Base-by-base conservation (phyloP, 1,139 yeast genomes). In the Protomyces macrosporus region DNA sequence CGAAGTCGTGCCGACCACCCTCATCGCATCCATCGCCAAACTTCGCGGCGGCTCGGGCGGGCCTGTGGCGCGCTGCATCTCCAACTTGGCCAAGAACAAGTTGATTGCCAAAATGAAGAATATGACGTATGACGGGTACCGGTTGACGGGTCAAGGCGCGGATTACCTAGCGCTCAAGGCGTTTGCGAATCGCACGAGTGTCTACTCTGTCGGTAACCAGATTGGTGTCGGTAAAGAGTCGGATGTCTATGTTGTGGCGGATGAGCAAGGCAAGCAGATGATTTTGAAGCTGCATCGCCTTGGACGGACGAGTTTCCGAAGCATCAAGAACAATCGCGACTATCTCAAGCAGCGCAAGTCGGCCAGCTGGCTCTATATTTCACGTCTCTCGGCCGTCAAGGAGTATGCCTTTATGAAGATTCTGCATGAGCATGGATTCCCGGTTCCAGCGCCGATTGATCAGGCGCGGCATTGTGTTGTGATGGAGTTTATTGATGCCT, bases 191-290 rank as follows among this genome's bases (percentile, higher is more conserved):
- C 81, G 91, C 69, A 84, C 86, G 57, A 80, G 90, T 0, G 74
- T 93, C 7, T 85, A 86, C 70, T 87, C 95, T 1, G 83, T 93
- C 10, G 98, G 97, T 16, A 81, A 86, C 53, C 89, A 88, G 33
- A 90, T 93, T 70, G 98, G 98, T 65, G 96, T 95, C 60, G 98
- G 98, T 71, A 93, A 93, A 74, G 98, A 93, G 74, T 90, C 97
- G 3, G 98, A 93, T 76, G 91, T 93, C 71, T 90, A 87, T 74
- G 82, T 93, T n/a, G 91, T 88, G 0, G 85, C 88, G 65, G 93
- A 88, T 71, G 77, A 81, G 9, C 73, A 80, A 34, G 95, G 95
- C 0, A 83, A 84, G 66, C 68, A 70, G 51, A 82, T 82, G 71
- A 97, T 91, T 10, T 75, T 95, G 72, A 93, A 93, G 75, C 87